These are phyloP conservation scores for Candida silvicultrix DNA, from an alignment of 805 yeast genomes.

Conservation along the genomic window DNA sequence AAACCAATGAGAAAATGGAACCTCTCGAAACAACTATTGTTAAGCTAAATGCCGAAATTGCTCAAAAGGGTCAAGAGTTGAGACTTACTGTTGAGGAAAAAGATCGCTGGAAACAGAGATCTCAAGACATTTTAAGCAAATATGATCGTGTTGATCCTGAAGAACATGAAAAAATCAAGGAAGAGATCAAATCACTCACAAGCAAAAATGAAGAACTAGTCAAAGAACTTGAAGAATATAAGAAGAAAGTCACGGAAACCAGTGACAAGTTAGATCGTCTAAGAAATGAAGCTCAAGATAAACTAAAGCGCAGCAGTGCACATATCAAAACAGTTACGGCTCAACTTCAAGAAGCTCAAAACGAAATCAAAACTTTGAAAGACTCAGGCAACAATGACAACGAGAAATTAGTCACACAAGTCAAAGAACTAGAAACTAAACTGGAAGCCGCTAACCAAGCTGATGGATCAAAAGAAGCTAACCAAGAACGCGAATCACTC, in stretches of 20 bases:
- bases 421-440: conserved; percentile 8
- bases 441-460: conserved; percentile 5
- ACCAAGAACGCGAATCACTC: background rate
- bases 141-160: conserved; percentile 42
- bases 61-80: conserved; percentile 44
- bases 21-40: conserved; percentile 38
- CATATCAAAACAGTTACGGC: conserved; percentile 12
- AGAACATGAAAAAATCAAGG: conserved; percentile 32
- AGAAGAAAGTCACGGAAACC: conserved; percentile 15
- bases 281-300: conserved; percentile 23
- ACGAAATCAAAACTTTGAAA: conserved; percentile 8
- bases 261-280: conserved; percentile 14
- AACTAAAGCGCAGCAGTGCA: conserved; percentile 17
- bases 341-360: conserved; percentile 13
- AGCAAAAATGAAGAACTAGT: conserved; percentile 19
- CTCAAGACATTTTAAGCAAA: conserved; percentile 39
- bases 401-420: conserved; percentile 16
- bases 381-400: conserved; percentile 11
- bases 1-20: conserved; percentile 32
- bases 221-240: conserved; percentile 12
- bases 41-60: conserved; percentile 33
- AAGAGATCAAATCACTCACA: conserved; percentile 20
- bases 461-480: conserved; percentile 6
- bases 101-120: conserved; percentile 51
- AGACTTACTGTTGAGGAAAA: conserved; percentile 43